Percentiles rank a stretch among this genome's conserved stretches.
These are phyloP conservation scores for Phialocephala subalpina DNA, from an alignment of 2,329 filamentous ascomycete species.

Conservation along the genomic window DNA sequence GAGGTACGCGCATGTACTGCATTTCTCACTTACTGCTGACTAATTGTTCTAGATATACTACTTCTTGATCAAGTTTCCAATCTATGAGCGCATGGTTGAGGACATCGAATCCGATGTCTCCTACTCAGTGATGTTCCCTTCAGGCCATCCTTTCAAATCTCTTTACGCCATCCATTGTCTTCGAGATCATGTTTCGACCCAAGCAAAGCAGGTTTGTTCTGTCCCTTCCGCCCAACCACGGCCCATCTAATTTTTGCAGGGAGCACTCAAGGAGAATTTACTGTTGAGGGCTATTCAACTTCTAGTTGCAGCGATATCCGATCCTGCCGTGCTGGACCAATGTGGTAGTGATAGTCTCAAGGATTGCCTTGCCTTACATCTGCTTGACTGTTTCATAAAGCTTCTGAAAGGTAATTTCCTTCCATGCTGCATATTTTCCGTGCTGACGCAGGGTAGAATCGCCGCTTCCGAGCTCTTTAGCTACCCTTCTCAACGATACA, in stretches of 20 bases:
- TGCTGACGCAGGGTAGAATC: conserved; percentile 46
- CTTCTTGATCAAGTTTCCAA: conserved; percentile 75
- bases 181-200: conserved; percentile 60
- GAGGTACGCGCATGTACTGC: conserved; percentile 57
- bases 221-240: conserved; percentile 17
- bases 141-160: conserved; percentile 74
- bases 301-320: conserved; percentile 67
- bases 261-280: conserved; percentile 44
- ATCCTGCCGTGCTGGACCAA: conserved; percentile 58
- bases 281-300: conserved; percentile 57
- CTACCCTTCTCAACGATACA: conserved; percentile 43
- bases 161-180: conserved; percentile 78
- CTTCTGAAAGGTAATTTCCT: conserved; percentile 59
- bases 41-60: conserved; percentile 65
- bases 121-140: conserved; percentile 71
- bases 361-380: conserved; percentile 57
- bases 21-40: neutral
- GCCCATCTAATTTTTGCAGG: conserved; percentile 31
- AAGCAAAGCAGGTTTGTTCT: conserved; percentile 39
- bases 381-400: conserved; percentile 64
- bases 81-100: conserved; percentile 67
- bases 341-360: conserved; percentile 54
- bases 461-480: conserved; percentile 43
- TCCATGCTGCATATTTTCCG: neutral
- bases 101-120: conserved; percentile 63